These are phyloP conservation scores for Aspergillus glaucus DNA, from an alignment of 2,329 filamentous ascomycete genomes.

Conservation along the genomic window DNA sequence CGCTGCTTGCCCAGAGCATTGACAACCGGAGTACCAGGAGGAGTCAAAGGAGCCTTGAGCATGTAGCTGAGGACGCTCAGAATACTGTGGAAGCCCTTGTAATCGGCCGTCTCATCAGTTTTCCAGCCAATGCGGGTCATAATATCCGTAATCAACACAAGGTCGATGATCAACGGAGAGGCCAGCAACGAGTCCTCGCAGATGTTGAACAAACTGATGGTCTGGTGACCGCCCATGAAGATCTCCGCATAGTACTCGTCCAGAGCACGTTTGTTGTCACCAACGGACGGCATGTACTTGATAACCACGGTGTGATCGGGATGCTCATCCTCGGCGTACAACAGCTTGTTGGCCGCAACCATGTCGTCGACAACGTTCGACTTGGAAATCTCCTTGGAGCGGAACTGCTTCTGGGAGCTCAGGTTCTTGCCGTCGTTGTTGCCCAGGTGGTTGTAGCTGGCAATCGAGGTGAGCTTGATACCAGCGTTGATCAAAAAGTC, in stretches of 20 bases:
- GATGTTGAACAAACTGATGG: conserved; percentile 96
- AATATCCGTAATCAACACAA: conserved; percentile 88
- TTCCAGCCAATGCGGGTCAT: conserved; percentile 98
- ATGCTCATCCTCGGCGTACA: conserved; percentile 89
- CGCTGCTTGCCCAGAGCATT: conserved; percentile 96
- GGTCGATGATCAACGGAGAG: conserved; percentile 92
- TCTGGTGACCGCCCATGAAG: conserved; percentile 97
- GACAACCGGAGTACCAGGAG: conserved; percentile 88
- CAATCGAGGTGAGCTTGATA: conserved; percentile 97
- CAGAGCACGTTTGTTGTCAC: conserved; percentile 96
- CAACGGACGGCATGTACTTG: conserved; percentile 99
- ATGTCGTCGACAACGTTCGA: conserved; percentile 99
- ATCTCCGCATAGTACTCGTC: conserved; percentile 99
- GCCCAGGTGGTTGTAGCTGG: conserved; percentile 97
- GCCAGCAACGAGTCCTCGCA: conserved; percentile 97
- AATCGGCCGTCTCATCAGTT: conserved; percentile 58
- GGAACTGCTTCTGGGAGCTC: conserved; percentile 96
- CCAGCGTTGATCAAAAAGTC: conserved; percentile 98
- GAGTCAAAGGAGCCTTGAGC: conserved; percentile 90
- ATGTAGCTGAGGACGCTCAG: conserved; percentile 98
- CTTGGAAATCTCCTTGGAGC: conserved; percentile 99
- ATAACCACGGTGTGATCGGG: conserved; percentile 98
- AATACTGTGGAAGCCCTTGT: conserved; percentile 92
- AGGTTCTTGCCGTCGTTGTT: conserved; percentile 99
- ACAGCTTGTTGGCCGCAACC: conserved; percentile 87